Evolutionary conservation across 805 yeast species (phyloP), one percentile per base, ranked within the genome.

Genomic region (Komagataella mondaviorum): DNA sequence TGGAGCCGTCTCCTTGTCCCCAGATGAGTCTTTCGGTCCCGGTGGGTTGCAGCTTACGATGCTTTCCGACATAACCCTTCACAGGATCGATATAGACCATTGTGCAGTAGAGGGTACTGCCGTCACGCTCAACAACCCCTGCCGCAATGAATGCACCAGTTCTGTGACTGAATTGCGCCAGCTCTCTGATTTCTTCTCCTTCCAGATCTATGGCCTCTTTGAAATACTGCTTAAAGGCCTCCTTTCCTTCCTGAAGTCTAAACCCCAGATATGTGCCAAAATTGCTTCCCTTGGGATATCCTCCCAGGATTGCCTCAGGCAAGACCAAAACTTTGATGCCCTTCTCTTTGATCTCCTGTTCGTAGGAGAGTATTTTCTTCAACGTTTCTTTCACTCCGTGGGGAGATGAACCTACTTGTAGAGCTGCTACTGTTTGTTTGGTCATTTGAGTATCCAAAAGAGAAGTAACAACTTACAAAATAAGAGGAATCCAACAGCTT

Each of bases 1-100:
- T 71, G 4, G 74, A 69, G 3, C 77, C 77, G 51, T 72, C 76
- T 44, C 77, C 77, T 49, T 66, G 67, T 1, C 73, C 75, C 76
- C 76, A 72, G 10, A 72, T 60, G 46, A 71, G 59, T 45, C 75
- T 63, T 58, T 72, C 77, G 22, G 68, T 60, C 14, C 71, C 76
- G 4, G 77, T 72, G 45, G 77, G 77, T 59, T 67, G 58, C 52
- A 71, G 57, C 53, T 73, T 73, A 30, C 77, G 62, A 55, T 72
- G 77, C 53, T 71, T 71, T 3, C 65, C 72, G 22, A 66, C 67
- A 48, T 64, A 65, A 0, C 75, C 75, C 45, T 53, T 47, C 23
- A 51, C 56, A 10, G 73, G 71, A 52, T 70, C 74, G 45, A 72
- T 64, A 52, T 66, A 70, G 1, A 69, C 67, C 51, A 69, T 55